Evolutionary conservation across 1,284 basidiomycete species (phyloP).

Genomic region (Schizophyllum commune): DNA sequence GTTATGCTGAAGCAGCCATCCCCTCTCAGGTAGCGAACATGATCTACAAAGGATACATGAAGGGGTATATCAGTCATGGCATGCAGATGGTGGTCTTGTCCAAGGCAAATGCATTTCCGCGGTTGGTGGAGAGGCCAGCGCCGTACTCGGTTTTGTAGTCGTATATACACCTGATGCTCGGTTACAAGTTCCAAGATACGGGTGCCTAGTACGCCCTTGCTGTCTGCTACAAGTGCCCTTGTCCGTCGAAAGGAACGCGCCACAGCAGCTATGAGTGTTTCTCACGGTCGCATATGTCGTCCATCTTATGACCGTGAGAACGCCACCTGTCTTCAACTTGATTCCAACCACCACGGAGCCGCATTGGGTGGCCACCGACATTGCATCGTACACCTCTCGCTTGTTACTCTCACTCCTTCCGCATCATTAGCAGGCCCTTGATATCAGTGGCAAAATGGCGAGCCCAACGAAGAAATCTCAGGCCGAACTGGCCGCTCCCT

Average conservation of each 20-base stretch:
- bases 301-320: background rate
- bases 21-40: slow-evolving; percentile 63
- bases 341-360: background rate
- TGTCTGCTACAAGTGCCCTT: too few species aligned
- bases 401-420: too few species aligned
- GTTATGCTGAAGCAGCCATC: too few species aligned
- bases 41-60: slow-evolving; percentile 88
- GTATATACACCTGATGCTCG: background rate
- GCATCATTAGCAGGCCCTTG: too few species aligned
- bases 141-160: slow-evolving; percentile 26
- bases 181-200: background rate
- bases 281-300: background rate
- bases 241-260: too few species aligned
- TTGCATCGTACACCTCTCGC: too few species aligned
- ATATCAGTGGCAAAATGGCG: background rate
- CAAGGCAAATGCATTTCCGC: slow-evolving; percentile 78
- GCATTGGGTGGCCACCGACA: too few species aligned
- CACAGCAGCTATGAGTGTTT: background rate
- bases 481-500: background rate
- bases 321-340: background rate
- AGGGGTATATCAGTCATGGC: slow-evolving; percentile 95
- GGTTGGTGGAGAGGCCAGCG: slow-evolving; percentile 46
- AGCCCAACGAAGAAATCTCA: background rate
- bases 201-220: too few species aligned
- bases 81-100: slow-evolving; percentile 89